Percentiles rank a stretch among this genome's conserved stretches.
phyloP scores from a whole-genome alignment of 345 rosid genomes.

The Iberis pinnata region DNA sequence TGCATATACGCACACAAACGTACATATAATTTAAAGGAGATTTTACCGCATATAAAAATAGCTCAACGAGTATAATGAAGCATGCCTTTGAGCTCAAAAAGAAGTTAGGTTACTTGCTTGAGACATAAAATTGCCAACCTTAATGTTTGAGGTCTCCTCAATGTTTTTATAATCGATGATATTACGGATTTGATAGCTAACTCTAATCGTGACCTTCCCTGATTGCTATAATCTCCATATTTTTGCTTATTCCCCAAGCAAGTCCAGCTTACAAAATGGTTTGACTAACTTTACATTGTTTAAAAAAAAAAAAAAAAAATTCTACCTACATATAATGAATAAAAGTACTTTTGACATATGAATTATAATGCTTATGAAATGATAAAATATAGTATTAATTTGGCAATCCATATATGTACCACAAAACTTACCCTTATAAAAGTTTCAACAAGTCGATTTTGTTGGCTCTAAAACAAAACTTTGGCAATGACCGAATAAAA shows the following conservation, averaged over 20 bases:
- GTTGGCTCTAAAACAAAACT: not conserved
- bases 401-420: too few species aligned
- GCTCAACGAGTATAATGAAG: conserved; percentile 20
- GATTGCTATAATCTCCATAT: conserved; percentile 29
- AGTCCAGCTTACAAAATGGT: conserved; percentile 18
- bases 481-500: not conserved
- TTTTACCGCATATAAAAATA: too few species aligned
- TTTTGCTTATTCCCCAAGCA: conserved; percentile 29
- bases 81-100: conserved; percentile 29
- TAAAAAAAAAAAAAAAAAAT: not conserved
- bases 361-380: conserved; percentile 16
- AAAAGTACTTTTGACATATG: conserved; percentile 21
- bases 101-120: conserved; percentile 33
- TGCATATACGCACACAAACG: not conserved
- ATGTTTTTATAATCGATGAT: conserved; percentile 3
- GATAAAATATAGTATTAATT: too few species aligned
- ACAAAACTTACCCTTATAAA: not conserved
- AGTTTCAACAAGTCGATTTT: conserved; percentile 3
- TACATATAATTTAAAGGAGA: too few species aligned
- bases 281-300: conserved; percentile 26
- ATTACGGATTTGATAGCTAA: conserved; percentile 32
- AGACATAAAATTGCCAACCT: conserved; percentile 21
- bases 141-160: conserved; percentile 15
- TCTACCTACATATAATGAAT: not conserved
- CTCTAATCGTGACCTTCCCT: conserved; percentile 30